A percentile compares a stretch with the other conserved stretches of the same genome.
Conservation (phyloP, 805 yeast species). For the Blastobotrys parvus region DNA sequence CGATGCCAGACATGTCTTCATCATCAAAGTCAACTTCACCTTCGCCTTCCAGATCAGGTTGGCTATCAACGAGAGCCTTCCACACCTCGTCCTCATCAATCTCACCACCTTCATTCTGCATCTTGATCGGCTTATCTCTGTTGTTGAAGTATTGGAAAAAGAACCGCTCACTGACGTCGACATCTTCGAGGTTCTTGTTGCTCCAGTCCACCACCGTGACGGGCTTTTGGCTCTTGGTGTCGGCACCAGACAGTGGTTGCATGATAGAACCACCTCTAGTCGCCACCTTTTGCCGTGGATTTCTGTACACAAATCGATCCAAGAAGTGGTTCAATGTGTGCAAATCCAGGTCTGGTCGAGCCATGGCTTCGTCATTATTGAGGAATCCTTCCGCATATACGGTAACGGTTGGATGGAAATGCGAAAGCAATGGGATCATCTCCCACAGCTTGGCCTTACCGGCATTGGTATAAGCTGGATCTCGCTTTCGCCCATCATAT, state of each 20-base stretch:
- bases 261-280: slow-evolving; percentile 87
- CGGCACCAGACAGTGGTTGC: slow-evolving; percentile 87
- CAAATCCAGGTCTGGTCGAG: slow-evolving; percentile 85
- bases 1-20: slow-evolving; percentile 34
- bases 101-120: slow-evolving; percentile 28
- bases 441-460: slow-evolving; percentile 83
- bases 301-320: slow-evolving; percentile 91
- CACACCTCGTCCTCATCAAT: slow-evolving; percentile 61
- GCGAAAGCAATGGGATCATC: slow-evolving; percentile 58
- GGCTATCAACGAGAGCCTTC: slow-evolving; percentile 67
- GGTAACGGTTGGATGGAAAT: slow-evolving; percentile 88
- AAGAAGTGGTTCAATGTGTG: slow-evolving; percentile 84
- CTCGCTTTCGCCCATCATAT: slow-evolving; percentile 85
- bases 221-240: slow-evolving; percentile 37
- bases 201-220: slow-evolving; percentile 84
- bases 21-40: slow-evolving; percentile 31
- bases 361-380: slow-evolving; percentile 28
- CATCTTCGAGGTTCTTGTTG: slow-evolving; percentile 43
- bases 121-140: slow-evolving; percentile 35
- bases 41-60: slow-evolving; percentile 64
- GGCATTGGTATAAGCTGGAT: slow-evolving; percentile 89
- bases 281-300: slow-evolving; percentile 68
- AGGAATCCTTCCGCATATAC: slow-evolving; percentile 55
- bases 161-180: slow-evolving; percentile 82
- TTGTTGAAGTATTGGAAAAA: slow-evolving; percentile 76